Evolutionary conservation across 2,329 filamentous ascomycete species (phyloP), one percentile per base, ranked within the genome.

Genomic region (Ophiostoma triangulosporum): DNA sequence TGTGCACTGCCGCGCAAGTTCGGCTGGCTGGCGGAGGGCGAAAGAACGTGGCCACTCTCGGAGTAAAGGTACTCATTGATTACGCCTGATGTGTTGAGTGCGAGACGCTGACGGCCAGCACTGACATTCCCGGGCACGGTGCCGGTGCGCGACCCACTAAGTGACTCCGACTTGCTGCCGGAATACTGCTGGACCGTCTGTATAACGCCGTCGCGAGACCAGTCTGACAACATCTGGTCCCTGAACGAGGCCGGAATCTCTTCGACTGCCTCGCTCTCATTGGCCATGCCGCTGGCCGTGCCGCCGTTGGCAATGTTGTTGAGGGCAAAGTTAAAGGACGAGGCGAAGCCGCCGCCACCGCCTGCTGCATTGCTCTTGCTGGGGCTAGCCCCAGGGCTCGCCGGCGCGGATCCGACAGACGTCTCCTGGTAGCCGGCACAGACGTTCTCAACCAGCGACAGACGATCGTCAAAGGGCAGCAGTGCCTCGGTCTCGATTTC

Each of bases 141-240:
- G 40, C 78, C 83, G 1, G 78, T 75, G 58, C 79, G 81, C 3
- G 88, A 94, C 22, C 88, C 88, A 52, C 74, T 86, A 53, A 94
- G 70, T 4, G 88, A 95, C 12, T 79, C 78, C 0, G 86, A 80
- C 61, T 83, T 86, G 61, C 82, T 82, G 50, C 74, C 78, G 53
- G 86, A 80, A 56, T 85, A 80, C 51, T 57, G 57, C 51, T 57
- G 57, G 49, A 87, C 75, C 35, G 78, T 74, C 11, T 82, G 77
- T 51, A 93, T 70, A 31, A 85, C 86, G 14, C 73, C 69, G 22
- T 95, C 89, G 62, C 83, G 82, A 36, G 81, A 84, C 91, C 91
- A 96, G 48, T 86, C 79, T 20, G 78, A 73, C 54, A 88, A 70
- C 77, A 96, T 86, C 59, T 87, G 78, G 57, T 93, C 86, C 59